Base-by-base conservation (phyloP, 768 basidiomycete species). In the Panaeolus papilionaceus region DNA sequence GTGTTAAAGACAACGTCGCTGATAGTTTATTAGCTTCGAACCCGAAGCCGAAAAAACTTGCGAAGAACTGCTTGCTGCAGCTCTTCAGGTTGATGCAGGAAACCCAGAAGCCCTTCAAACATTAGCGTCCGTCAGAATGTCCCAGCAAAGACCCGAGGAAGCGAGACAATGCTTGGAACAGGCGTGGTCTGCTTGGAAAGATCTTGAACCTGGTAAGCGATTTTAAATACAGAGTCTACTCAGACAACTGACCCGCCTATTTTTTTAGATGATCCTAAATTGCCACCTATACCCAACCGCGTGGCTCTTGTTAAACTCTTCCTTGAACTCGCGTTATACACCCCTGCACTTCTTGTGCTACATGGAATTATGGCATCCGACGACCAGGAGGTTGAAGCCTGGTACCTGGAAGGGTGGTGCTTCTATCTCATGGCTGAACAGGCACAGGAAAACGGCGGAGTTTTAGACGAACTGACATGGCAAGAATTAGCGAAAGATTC, bases 391-490 rank as follows among this genome's bases (percentile, higher is more conserved):
- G 90, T 95, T 12, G 95, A 96, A 72, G 95, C 91, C 1, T 96
- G 95, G 90, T 97, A 97, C 75, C 86, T 97, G 37, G 95, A 96
- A 78, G 95, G 95, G 64, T 98, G 95, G 95, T 92, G 92, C 70
- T 95, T 93, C 83, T 94, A 89, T 81, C 80, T 96, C 58, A 89
- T 93, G 87, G 86, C 89, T 0, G 91, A 92, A 75, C 86, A 90
- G 68, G 88, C 87, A 8, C 84, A 87, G 68, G 88, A 91, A 71
- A 84, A 78, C 12, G 83, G 82, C 33, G 85, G 83, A 20, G 84
- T 77, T 42, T 66, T 84, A 38, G 84, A 85, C 40, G 87, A 84
- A 18, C 72, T 91, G 69, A 86, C 85, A 3, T 92, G 91, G 88
- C 84, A 92, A 74, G 94, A 96, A 69, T 87, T 95, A 54, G 91